These are phyloP conservation scores for Dactylellina leptospora DNA, from an alignment of 2,329 filamentous ascomycete genomes.

Conservation along the genomic window DNA sequence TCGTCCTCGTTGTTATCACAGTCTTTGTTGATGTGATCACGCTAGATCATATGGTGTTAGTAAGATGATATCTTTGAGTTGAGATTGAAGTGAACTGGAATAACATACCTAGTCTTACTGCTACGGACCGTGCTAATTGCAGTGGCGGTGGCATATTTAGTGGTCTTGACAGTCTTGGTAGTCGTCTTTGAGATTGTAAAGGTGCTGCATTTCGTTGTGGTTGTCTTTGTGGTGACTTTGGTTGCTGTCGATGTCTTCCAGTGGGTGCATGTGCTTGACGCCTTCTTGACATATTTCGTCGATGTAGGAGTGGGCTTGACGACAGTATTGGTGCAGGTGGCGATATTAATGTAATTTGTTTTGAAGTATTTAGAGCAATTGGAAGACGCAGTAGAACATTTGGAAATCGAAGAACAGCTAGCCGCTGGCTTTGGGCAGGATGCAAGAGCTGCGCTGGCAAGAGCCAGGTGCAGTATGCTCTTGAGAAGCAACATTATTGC, in stretches of 20 bases:
- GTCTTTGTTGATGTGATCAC: neutral
- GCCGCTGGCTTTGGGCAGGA: slow-evolving; percentile 2
- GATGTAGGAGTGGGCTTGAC: neutral
- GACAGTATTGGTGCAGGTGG: neutral
- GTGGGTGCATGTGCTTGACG: neutral
- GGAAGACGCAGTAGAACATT: neutral
- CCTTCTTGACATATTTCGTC: neutral
- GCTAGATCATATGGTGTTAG: neutral
- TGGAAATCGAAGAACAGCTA: slow-evolving; percentile 3
- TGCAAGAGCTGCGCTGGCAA: slow-evolving; percentile 3
- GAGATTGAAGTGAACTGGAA: too few relatives aligned
- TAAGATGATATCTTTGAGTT: too few relatives aligned
- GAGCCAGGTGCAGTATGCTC: slow-evolving; percentile 5
- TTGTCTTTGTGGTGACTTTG: neutral
- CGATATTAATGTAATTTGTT: neutral
- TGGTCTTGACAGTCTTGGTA: neutral
- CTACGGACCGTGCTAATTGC: neutral
- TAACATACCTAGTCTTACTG: too few relatives aligned
- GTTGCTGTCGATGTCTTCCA: slow-evolving; percentile 4
- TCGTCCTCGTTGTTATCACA: neutral
- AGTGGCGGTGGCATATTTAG: neutral
- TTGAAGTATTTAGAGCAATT: slow-evolving; percentile 3
- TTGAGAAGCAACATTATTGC: slow-evolving; percentile 6
- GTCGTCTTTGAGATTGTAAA: neutral
- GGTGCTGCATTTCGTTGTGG: neutral